These are phyloP conservation scores for Exophiala viscosa DNA, from an alignment of 2,329 filamentous ascomycete genomes.

Conservation along the genomic window DNA sequence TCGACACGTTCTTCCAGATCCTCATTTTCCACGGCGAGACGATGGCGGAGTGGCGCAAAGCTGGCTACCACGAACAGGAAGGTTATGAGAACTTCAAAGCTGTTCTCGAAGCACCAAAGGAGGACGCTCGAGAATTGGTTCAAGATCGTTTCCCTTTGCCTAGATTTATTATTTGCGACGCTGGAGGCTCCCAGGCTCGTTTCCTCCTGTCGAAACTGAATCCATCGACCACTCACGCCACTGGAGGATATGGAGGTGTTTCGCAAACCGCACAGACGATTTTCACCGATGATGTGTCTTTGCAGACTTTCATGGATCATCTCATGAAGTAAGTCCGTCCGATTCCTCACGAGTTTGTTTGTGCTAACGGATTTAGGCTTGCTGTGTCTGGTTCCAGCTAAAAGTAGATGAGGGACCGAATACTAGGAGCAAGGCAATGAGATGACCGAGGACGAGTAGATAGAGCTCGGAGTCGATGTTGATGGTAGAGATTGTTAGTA, in stretches of 20 bases:
- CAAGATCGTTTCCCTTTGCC: conserved; percentile 97
- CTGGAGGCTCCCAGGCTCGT: conserved; percentile 94
- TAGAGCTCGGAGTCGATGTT: too few species aligned
- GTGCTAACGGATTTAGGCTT: conserved; percentile 40
- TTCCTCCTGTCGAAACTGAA: conserved; percentile 97
- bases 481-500: too few species aligned
- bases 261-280: conserved; percentile 93
- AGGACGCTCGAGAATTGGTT: conserved; percentile 94
- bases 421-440: background rate
- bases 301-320: conserved; percentile 99
- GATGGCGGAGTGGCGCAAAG: conserved; percentile 95
- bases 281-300: conserved; percentile 95
- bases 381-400: conserved; percentile 51
- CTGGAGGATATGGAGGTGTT: conserved; percentile 84
- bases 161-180: conserved; percentile 96
- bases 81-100: conserved; percentile 94
- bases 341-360: background rate
- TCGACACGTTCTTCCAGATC: conserved; percentile 99
- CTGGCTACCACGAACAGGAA: conserved; percentile 95
- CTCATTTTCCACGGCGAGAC: conserved; percentile 99
- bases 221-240: conserved; percentile 93
- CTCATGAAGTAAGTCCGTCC: conserved; percentile 80
- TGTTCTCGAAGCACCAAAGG: conserved; percentile 87
- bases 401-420: conserved; percentile 19
- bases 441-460: background rate